Base-by-base conservation (phyloP, 768 basidiomycete species). In the Dentipellis fragilis region DNA sequence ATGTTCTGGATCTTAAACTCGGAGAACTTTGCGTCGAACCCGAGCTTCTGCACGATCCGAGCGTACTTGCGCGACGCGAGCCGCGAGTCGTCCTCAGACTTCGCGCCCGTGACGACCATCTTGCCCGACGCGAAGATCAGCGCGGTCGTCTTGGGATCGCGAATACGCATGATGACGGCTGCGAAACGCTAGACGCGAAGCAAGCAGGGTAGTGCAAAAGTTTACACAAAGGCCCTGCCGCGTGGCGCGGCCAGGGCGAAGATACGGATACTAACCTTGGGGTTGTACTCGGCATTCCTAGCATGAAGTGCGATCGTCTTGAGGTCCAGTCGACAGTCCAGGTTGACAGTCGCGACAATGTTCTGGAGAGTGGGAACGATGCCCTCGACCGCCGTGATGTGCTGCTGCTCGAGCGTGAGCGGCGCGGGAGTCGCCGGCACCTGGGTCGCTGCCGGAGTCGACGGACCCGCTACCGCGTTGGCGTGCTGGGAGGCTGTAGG, bases 1-100 rank as follows among this genome's bases (percentile, higher is more conserved):
- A 98, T 98, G 71, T 98, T 99, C 78, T 98, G 95, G 51, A 98
- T 98, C 75, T 98, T 99, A 78, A 98, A 98, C 71, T 99, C 95
- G 40, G 91, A 92, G 71, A 98, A 98, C 74, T 97, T 97, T 64
- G 95, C 94, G 60, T 98, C 95, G 72, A 99, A 99, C 29, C 96
- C 96, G 53, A 98, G 85, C 72, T 99, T 98, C 77, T 98, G 96
- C 40, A 99, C 93, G 67, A 99, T 99, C 52, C 96, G 87, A 48
- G 96, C 96, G 72, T 98, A 98, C 73, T 99, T 99, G 68, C 95
- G 86, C 64, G 93, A 95, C 52, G 96, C 95, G 59, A 98, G 75
- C 51, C 94, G 83, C 64, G 93, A 94, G 67, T 99, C 94, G 70
- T 98, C 95, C 72, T 98, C 95, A 35, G 90, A 93, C 79, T 98